phyloP scores from a whole-genome alignment of 768 basidiomycete species.

The Rossbeevera mucosa region DNA sequence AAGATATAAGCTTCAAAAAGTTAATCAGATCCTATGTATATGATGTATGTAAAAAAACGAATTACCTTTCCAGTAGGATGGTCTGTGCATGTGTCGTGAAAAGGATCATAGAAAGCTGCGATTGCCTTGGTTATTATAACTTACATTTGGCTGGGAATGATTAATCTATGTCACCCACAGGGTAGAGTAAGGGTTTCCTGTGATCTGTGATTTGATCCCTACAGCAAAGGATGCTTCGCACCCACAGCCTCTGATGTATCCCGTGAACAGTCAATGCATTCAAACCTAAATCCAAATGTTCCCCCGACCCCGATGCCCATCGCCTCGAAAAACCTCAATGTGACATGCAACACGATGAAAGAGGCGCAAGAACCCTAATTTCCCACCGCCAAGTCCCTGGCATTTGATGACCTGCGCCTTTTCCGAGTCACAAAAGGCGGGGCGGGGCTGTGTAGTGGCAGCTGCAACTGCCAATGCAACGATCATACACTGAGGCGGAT shows the following conservation, averaged over 20 bases:
- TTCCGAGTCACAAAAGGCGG: neutral
- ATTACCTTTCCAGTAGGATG: constrained; percentile 4
- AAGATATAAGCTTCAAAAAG: neutral
- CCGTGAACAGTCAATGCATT: neutral
- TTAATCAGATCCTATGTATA: neutral
- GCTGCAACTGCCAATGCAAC: neutral
- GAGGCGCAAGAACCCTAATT: too few species aligned
- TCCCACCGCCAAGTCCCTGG: too few species aligned
- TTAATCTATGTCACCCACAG: neutral
- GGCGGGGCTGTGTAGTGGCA: too few species aligned
- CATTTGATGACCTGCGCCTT: neutral
- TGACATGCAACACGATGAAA: too few species aligned
- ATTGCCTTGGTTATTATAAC: neutral
- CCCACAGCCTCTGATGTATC: neutral
- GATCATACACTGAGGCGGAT: neutral
- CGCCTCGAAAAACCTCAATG: neutral
- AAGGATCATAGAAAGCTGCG: too few species aligned
- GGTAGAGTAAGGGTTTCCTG: neutral
- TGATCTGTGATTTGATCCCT: neutral
- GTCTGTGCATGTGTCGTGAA: neutral
- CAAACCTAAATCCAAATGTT: neutral
- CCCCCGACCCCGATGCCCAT: neutral
- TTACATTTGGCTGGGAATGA: neutral
- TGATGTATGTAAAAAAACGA: neutral
- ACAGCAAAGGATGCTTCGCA: neutral